Evolutionary conservation across 768 basidiomycete species (phyloP).

Genomic region (Podaxis rugospora): DNA sequence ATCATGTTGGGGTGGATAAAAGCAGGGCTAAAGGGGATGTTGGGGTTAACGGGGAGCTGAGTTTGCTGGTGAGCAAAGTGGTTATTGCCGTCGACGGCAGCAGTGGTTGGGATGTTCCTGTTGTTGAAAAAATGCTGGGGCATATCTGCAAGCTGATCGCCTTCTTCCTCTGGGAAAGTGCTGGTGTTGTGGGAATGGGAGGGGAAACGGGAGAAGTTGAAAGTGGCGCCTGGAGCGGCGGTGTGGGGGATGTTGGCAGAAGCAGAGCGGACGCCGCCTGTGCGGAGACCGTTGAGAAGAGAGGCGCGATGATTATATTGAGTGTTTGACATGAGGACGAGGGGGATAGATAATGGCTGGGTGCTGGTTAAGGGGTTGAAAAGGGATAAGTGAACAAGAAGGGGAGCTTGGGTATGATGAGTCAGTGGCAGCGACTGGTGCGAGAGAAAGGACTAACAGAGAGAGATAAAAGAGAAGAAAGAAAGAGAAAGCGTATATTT

Average conservation of each 20-base stretch:
- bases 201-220: slow-evolving; percentile 59
- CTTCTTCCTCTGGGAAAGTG: slow-evolving; percentile 49
- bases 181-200: slow-evolving; percentile 30
- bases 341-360: slow-evolving; percentile 27
- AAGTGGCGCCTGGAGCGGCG: slow-evolving; percentile 57
- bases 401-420: slow-evolving; percentile 10
- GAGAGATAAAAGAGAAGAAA: slow-evolving; percentile 18
- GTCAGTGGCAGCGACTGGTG: slow-evolving; percentile 16
- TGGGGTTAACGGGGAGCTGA: slow-evolving; percentile 44
- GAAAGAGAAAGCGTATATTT: slow-evolving; percentile 19
- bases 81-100: slow-evolving; percentile 68
- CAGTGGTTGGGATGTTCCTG: slow-evolving; percentile 58
- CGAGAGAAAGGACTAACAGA: slow-evolving; percentile 17
- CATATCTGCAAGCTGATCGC: slow-evolving; percentile 58
- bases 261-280: slow-evolving; percentile 82
- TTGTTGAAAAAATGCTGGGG: slow-evolving; percentile 50
- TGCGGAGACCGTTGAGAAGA: slow-evolving; percentile 84
- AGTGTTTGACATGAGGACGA: slow-evolving; percentile 38
- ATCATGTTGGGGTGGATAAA: slow-evolving; percentile 39
- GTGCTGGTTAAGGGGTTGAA: slow-evolving; percentile 19
- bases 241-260: slow-evolving; percentile 63
- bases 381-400: slow-evolving; percentile 33
- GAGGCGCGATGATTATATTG: slow-evolving; percentile 66
- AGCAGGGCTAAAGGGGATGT: slow-evolving; percentile 51
- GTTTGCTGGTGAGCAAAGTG: slow-evolving; percentile 63